Evolutionary conservation across 129 eudicot species (phyloP), one percentile per base, ranked within the genome.

Genomic region (Centaurea solstitialis): DNA sequence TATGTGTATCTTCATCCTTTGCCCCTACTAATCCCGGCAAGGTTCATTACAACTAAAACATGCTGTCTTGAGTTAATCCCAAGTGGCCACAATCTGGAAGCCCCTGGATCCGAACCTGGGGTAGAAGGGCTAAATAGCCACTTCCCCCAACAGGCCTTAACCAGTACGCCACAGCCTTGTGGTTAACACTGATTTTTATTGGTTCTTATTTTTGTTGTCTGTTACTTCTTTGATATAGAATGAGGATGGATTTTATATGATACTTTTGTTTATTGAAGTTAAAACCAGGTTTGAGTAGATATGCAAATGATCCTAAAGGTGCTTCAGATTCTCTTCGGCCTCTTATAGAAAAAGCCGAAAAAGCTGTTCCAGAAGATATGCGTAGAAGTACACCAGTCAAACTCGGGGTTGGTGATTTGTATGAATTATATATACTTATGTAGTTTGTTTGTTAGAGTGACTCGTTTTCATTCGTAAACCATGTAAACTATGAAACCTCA

Each of bases 281-380:
- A 86, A 90, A 86, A 81, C 96, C 94, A 86, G 98, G 98, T 66
- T 77, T 93, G 75, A 93, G 98, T 86, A 85, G 86, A 78, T 87
- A 73, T 75, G 94, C 92, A 26, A 87, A 80, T 6, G 81, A 93
- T 62, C 94, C 98, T 18, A 85, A 80, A 78, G 92, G 87, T 70
- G 98, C 96, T 40, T 93, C 94, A 43, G 50, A 73, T 40, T 91
- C 98, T 70, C 85, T 93, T 22, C 76, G 75, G 15, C 37, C 80
- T 10, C 98, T 93, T 84, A 80, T 93, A 67, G 79, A 84, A 24
- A 76, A 82, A 73, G 98, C 96, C 6, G 91, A 90, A 83, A 85
- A 78, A 28, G 87, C 72, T 50, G 87, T 93, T 81, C 98, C 98
- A 50, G 62, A 21, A 30, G 89, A 82, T 59, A 81, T 87, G 86